Evolutionary conservation across 2,329 filamentous ascomycete species (phyloP).

Genomic region (Pestalotiopsis fici): DNA sequence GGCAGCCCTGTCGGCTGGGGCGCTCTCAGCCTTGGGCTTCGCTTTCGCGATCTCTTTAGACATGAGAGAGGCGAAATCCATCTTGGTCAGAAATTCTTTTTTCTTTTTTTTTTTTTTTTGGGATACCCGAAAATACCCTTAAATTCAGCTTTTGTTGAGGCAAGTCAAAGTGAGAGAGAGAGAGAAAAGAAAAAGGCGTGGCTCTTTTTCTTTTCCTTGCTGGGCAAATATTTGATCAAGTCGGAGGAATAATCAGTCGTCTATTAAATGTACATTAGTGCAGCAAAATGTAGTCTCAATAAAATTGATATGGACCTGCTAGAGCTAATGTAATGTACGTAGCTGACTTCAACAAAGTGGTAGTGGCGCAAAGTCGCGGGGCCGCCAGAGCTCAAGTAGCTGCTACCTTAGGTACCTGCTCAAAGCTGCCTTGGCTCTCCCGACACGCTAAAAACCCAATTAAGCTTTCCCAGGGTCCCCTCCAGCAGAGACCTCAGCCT

Average conservation of each 20-base stretch:
- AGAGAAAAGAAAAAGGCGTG: not conserved
- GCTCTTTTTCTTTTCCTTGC: not conserved
- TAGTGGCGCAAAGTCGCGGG: not conserved
- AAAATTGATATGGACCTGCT: not conserved
- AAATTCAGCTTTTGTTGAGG: too few species aligned
- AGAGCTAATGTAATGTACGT: not conserved
- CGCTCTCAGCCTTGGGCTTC: conserved; percentile 45
- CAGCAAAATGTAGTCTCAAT: not conserved
- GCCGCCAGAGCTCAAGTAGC: not conserved
- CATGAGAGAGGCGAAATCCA: conserved; percentile 97
- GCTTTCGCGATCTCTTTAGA: conserved; percentile 87
- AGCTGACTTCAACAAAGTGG: not conserved
- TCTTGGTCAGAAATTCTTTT: conserved; percentile 43
- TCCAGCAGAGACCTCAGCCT: not conserved
- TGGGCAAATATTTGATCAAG: too few species aligned
- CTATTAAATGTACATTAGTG: too few species aligned
- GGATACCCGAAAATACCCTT: too few species aligned
- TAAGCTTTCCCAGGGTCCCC: conserved; percentile 7
- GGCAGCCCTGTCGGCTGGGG: conserved; percentile 6
- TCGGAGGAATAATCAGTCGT: too few species aligned
- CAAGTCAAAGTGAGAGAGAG: not conserved
- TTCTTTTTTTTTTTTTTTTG: too few species aligned
- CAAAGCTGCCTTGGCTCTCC: not conserved
- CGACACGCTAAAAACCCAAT: not conserved
- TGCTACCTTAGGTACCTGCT: not conserved